phyloP scores from a whole-genome alignment of 139 green algal genomes.

The Tetraselmis chui region DNA sequence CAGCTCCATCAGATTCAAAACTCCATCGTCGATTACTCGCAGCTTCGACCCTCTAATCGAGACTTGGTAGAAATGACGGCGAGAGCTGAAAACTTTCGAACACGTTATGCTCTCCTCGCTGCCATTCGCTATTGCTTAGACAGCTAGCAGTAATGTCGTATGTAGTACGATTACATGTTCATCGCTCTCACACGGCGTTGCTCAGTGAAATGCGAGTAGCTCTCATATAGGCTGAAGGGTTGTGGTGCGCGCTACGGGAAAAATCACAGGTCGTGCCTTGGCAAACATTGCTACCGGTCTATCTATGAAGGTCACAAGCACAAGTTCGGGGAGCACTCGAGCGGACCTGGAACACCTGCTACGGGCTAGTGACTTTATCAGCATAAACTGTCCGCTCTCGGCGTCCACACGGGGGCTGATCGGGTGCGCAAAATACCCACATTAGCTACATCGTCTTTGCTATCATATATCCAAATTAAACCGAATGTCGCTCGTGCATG shows the following conservation, averaged over 20 bases:
- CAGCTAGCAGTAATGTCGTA: no score
- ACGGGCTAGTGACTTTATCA: neutral
- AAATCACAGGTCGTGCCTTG: neutral
- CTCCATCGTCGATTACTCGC: no score
- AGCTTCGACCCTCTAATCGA: neutral
- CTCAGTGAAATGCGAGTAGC: neutral
- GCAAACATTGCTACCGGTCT: neutral
- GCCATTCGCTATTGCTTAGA: no score
- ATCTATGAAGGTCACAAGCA: neutral
- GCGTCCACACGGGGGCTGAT: neutral
- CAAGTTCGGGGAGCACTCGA: neutral
- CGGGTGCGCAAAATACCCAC: neutral
- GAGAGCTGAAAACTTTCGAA: neutral
- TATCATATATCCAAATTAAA: no score
- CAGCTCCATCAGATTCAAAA: neutral
- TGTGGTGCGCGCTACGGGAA: neutral
- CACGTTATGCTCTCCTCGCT: neutral
- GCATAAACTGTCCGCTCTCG: neutral
- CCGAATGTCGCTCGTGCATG: no score
- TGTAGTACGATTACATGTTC: no score
- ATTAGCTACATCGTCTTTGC: no score
- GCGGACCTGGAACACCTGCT: neutral
- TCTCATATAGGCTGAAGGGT: neutral
- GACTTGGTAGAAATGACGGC: neutral
- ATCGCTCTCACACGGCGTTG: no score